Base-by-base conservation (phyloP, 495 filamentous ascomycete species). In the Penicillium ochrochloron region DNA sequence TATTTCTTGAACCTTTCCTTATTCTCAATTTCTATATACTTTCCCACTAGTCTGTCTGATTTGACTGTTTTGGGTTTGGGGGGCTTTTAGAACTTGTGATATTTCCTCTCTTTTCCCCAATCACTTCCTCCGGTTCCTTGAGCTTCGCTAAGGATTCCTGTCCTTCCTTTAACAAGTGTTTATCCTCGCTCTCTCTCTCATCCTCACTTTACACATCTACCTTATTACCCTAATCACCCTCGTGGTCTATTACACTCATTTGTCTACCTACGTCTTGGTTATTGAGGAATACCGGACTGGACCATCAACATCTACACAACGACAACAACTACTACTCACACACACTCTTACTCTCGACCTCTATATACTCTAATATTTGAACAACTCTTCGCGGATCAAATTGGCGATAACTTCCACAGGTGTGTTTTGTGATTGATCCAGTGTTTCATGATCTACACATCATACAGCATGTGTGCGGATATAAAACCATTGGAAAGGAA, bases 81-180 rank as follows among this genome's bases (percentile, higher is more conserved):
- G 27, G 55, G 44, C 66, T 70, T 66, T 67, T 67, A 56, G 29
- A 63, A 59, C 72, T 72, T 65, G 64, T 66, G 67, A 67, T 67
- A 71, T 70, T 67, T 69, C 69, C 69, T 64, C 64, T 73, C 64
- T n/a, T 70, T 70, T 67, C 53, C 64, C 63, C 53, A 70, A 61
- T 68, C 69, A 73, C 60, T 67, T 62, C 64, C 56, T 67, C 67
- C 65, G 63, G 69, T 68, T 73, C 70, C 66, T 41, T 66, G 27
- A 69, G 70, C 70, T 74, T 55, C 52, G 54, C 62, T 48, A 39
- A 73, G 73, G 71, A 68, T 66, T 66, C 75, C 73, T 76, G 71
- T 75, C 74, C 71, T 75, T 78, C 76, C 60, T 69, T 66, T 69
- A 34, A 46, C 50, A 57, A 57, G 35, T 57, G 37, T 48, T 39